These are phyloP conservation scores for Hypoxylon perforatum DNA, from an alignment of 495 filamentous ascomycete species.

Conservation along the genomic window DNA sequence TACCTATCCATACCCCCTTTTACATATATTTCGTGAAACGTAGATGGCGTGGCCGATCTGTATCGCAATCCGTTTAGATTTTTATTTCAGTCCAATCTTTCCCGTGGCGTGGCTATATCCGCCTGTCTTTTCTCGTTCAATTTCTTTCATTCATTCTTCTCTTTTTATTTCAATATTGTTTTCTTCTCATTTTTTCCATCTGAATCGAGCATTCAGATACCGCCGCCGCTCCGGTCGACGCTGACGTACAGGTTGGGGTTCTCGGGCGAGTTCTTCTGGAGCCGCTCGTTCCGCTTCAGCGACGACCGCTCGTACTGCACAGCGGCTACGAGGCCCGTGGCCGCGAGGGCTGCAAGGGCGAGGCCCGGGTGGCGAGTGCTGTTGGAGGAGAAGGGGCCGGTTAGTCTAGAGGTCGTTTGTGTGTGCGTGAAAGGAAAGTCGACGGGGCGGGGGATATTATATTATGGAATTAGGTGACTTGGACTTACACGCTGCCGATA, in stretches of 20 bases:
- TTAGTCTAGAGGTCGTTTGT: constrained; percentile 13
- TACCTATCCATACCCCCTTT: neutral
- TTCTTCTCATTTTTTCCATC: neutral
- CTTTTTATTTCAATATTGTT: neutral
- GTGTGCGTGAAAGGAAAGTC: neutral
- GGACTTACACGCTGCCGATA: constrained; percentile 32
- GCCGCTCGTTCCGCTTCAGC: constrained; percentile 53
- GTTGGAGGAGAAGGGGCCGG: neutral
- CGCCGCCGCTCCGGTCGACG: constrained; percentile 61
- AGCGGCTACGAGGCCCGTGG: constrained; percentile 42
- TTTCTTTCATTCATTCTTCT: neutral
- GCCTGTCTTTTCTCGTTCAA: too few species aligned
- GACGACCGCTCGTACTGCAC: constrained; percentile 50
- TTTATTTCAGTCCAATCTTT: too few species aligned
- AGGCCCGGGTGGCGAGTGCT: constrained; percentile 50
- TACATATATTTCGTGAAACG: neutral
- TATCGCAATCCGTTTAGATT: too few species aligned
- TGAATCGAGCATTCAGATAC: constrained; percentile 41
- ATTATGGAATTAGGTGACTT: too few species aligned
- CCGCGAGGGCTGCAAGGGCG: constrained; percentile 39
- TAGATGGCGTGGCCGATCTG: neutral
- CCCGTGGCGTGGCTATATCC: too few species aligned
- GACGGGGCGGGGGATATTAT: too few species aligned
- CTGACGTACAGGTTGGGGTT: constrained; percentile 53
- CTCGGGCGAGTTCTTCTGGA: constrained; percentile 48